Evolutionary conservation across 495 filamentous ascomycete species (phyloP).

Genomic region (Penicillium lividum): DNA sequence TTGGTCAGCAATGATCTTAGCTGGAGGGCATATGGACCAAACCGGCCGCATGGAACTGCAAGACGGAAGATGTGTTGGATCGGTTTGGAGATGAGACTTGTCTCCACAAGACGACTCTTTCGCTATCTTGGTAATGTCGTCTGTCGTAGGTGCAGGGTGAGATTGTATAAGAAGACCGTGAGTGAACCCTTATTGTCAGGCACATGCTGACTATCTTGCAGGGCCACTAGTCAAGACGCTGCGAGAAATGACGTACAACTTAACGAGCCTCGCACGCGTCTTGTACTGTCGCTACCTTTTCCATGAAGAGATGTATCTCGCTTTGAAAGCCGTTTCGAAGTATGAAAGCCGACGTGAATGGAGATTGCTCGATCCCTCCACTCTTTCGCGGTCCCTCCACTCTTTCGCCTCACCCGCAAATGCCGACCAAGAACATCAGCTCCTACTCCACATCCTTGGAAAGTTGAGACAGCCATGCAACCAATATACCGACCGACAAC

Average conservation of each 20-base stretch:
- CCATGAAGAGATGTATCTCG: neutral
- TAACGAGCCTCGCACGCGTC: neutral
- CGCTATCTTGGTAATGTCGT: slow-evolving; percentile 2
- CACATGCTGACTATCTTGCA: too few relatives aligned
- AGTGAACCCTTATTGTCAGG: neutral
- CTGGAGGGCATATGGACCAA: neutral
- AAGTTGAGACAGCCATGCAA: neutral
- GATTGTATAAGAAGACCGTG: too few relatives aligned
- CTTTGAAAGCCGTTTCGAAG: neutral
- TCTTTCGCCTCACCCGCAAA: too few relatives aligned
- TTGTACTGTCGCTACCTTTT: neutral
- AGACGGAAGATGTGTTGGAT: neutral
- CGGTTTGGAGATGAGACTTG: too few relatives aligned
- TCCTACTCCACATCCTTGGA: too few relatives aligned
- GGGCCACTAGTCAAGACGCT: too few relatives aligned
- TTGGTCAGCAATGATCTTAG: neutral
- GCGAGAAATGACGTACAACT: too few relatives aligned
- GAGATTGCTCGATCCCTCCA: neutral
- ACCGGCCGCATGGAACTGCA: neutral
- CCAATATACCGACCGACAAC: neutral
- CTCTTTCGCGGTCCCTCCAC: too few relatives aligned
- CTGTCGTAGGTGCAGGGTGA: neutral
- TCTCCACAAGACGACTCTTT: too few relatives aligned
- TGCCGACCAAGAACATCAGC: too few relatives aligned
- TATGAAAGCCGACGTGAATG: neutral